A percentile compares a stretch with the other conserved stretches of the same genome.
These are phyloP conservation scores for Microcos paniculata DNA, from an alignment of 345 rosid genomes.

Conservation along the genomic window DNA sequence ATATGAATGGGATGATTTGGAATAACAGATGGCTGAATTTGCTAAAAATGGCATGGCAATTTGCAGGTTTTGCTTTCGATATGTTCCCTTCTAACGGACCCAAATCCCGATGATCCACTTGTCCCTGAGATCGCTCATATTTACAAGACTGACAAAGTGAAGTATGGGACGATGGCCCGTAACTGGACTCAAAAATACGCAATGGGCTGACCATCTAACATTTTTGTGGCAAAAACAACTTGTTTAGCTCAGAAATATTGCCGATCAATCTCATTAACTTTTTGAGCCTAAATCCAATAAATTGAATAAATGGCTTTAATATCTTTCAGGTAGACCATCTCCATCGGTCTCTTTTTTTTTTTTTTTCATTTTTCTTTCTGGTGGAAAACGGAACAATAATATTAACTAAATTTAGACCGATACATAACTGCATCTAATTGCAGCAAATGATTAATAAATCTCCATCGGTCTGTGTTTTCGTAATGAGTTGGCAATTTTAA, in stretches of 20 bases:
- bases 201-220: constrained; percentile 25
- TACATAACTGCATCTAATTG: too few species aligned
- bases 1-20: too few species aligned
- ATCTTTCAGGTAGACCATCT: too few species aligned
- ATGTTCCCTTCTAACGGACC: constrained; percentile 42
- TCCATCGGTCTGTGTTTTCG: too few species aligned
- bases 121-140: constrained; percentile 45
- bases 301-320: too few species aligned
- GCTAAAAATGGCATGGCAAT: neutral
- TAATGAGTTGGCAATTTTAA: too few species aligned
- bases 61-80: constrained; percentile 44
- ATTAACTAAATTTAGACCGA: too few species aligned
- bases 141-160: constrained; percentile 33
- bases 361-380: too few species aligned
- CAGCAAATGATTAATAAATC: too few species aligned
- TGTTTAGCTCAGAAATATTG: constrained; percentile 21
- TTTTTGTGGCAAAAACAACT: neutral
- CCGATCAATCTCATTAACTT: neutral
- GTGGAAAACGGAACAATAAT: too few species aligned
- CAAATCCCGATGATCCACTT: constrained; percentile 44
- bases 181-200: constrained; percentile 49
- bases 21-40: neutral
- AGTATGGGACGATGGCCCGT: constrained; percentile 39
- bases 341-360: too few species aligned
- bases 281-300: too few species aligned